A percentile compares a stretch with the other conserved stretches of the same genome.
These are phyloP conservation scores for Cupressus sempervirens DNA, from an alignment of 75 land plant genomes.

Conservation along the genomic window DNA sequence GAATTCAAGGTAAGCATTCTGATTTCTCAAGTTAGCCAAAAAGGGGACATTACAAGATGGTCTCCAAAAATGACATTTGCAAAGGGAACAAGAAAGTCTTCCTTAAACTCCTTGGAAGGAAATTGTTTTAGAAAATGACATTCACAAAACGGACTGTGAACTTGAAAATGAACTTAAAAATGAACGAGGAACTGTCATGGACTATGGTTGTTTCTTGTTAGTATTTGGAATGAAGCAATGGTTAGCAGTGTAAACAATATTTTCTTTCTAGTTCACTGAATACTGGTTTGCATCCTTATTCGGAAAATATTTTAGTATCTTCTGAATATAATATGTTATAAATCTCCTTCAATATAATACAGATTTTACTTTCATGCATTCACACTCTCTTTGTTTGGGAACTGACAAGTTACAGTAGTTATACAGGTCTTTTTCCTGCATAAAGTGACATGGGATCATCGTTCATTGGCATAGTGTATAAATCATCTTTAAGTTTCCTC, in stretches of 20 bases:
- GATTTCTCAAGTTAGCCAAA: too few relatives aligned
- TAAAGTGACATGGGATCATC: not conserved
- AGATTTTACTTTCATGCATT: not conserved
- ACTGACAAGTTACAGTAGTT: not conserved
- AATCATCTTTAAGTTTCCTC: not conserved
- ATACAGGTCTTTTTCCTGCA: not conserved
- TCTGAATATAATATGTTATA: not conserved
- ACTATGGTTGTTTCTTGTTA: not conserved
- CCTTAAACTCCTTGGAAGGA: too few relatives aligned
- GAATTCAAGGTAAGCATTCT: too few relatives aligned
- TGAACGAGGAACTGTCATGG: not conserved
- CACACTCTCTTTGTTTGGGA: not conserved
- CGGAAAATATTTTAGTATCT: not conserved
- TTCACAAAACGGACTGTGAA: too few relatives aligned
- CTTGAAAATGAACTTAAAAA: not conserved
- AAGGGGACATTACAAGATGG: too few relatives aligned
- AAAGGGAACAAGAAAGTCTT: too few relatives aligned
- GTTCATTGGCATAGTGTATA: not conserved
- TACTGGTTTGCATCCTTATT: conserved; percentile 1
- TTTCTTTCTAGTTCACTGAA: conserved; percentile 5
- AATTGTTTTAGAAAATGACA: too few relatives aligned
- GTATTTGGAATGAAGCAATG: not conserved
- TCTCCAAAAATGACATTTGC: too few relatives aligned
- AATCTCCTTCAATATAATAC: not conserved
- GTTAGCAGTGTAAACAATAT: not conserved